Evolutionary conservation across 305 asterid genomes (phyloP).

Genomic region (Fraxinus nigra): DNA sequence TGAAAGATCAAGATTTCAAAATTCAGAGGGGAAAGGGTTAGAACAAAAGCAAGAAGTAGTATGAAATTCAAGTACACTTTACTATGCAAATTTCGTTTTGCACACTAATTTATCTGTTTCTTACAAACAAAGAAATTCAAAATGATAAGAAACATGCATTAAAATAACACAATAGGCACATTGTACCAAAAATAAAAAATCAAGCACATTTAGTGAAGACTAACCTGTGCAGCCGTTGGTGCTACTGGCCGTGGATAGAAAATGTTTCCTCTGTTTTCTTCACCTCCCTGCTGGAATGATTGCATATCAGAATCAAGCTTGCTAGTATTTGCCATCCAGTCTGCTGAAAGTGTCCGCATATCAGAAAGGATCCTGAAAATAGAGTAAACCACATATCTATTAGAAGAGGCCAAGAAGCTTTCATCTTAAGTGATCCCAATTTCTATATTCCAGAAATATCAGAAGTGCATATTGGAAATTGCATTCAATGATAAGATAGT

Average conservation of each 20-base stretch:
- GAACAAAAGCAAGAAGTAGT: not conserved
- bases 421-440: not conserved
- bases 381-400: slow-evolving; percentile 22
- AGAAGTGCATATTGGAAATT: slow-evolving; percentile 6
- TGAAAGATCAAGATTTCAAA: not conserved
- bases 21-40: slow-evolving; percentile 3
- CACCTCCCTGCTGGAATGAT: slow-evolving; percentile 73
- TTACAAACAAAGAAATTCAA: slow-evolving; percentile 11
- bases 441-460: not conserved
- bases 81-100: slow-evolving; percentile 6
- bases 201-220: slow-evolving; percentile 21
- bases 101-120: not conserved
- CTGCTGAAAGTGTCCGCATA: slow-evolving; percentile 98
- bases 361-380: slow-evolving; percentile 93
- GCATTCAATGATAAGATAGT: not conserved
- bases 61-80: not conserved
- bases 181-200: not conserved
- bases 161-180: slow-evolving; percentile 4
- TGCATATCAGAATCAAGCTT: slow-evolving; percentile 82
- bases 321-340: slow-evolving; percentile 99
- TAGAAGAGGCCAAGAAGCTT: not conserved
- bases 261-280: slow-evolving; percentile 73
- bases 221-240: slow-evolving; percentile 97
- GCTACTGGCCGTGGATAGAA: slow-evolving; percentile 97
- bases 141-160: not conserved